Conservation (phyloP, 2,329 filamentous ascomycete genomes). For the Fusarium burgessii region DNA sequence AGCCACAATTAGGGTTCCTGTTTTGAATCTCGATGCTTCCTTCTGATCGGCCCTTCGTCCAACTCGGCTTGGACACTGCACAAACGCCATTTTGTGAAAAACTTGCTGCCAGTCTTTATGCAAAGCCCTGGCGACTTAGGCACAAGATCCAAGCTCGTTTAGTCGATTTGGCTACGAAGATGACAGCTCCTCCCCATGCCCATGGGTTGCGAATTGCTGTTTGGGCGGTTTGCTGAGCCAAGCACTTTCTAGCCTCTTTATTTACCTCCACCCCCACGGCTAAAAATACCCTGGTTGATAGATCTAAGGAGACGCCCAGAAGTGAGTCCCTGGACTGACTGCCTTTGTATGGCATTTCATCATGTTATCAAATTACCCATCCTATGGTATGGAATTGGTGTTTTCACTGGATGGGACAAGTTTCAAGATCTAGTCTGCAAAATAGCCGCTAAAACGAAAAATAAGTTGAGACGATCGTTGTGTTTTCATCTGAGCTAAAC, state of each 20-base stretch:
- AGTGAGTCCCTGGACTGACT: neutral
- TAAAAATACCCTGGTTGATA: neutral
- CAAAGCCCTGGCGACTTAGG: constrained; percentile 10
- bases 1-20: constrained; percentile 30
- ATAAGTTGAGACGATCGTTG: constrained; percentile 2
- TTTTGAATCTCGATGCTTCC: constrained; percentile 37
- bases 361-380: constrained; percentile 14
- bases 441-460: constrained; percentile 7
- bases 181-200: neutral
- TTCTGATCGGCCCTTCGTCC: constrained; percentile 31
- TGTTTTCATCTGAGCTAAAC: constrained; percentile 3
- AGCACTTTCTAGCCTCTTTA: neutral
- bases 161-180: constrained; percentile 19
- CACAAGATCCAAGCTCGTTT: constrained; percentile 8
- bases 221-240: neutral
- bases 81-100: constrained; percentile 24
- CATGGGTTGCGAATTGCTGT: constrained; percentile 5
- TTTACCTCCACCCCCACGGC: neutral
- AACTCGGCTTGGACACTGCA: constrained; percentile 10
- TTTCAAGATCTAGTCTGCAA: constrained; percentile 6
- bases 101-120: constrained; percentile 13
- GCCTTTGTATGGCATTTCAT: constrained; percentile 4
- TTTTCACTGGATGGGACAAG: constrained; percentile 5
- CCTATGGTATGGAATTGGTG: constrained; percentile 18
- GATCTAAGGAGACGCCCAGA: neutral